Conservation (phyloP, 2,329 filamentous ascomycete genomes). For the Camillea tinctor region DNA sequence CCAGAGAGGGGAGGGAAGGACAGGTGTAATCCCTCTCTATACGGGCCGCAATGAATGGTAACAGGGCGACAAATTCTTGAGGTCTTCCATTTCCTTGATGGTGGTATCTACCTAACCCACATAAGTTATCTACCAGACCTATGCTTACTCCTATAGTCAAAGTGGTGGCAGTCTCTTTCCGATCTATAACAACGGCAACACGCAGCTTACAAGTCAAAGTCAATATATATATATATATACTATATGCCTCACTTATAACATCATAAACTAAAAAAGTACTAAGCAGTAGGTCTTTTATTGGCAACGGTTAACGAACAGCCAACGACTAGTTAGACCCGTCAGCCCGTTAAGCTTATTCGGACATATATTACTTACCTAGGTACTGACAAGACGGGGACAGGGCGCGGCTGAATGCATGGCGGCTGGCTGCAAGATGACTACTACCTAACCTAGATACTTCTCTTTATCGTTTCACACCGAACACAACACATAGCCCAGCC, state of each 20-base stretch:
- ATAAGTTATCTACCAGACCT: not conserved
- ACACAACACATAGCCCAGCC: too few relatives aligned
- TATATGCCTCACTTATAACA: too few relatives aligned
- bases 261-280: too few relatives aligned
- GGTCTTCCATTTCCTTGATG: not conserved
- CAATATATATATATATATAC: too few relatives aligned
- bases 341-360: not conserved
- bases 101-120: too few relatives aligned
- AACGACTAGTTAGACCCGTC: not conserved
- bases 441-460: not conserved
- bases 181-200: not conserved
- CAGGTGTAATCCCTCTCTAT: not conserved
- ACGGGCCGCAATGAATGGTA: not conserved
- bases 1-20: conserved; percentile 11
- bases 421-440: not conserved
- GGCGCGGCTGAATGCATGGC: not conserved
- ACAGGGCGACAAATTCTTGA: not conserved
- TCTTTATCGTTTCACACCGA: not conserved
- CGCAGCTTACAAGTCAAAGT: not conserved
- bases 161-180: not conserved
- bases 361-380: not conserved
- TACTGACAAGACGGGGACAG: too few relatives aligned
- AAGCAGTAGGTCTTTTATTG: not conserved
- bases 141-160: not conserved
- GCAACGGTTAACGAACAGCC: not conserved